phyloP scores from a whole-genome alignment of 495 filamentous ascomycete species.

The Penicillium psychrofluorescens region DNA sequence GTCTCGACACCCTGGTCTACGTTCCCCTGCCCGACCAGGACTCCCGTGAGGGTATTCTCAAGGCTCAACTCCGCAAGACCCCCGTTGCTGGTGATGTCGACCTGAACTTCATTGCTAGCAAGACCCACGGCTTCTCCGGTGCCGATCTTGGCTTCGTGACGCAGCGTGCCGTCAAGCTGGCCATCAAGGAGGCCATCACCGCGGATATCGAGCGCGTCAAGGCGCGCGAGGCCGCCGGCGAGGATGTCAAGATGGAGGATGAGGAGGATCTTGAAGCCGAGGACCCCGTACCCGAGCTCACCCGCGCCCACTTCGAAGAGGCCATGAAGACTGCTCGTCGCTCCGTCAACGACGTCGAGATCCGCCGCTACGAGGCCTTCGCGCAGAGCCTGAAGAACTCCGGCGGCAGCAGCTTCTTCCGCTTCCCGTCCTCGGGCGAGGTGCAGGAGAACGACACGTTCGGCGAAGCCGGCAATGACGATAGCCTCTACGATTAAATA shows the following conservation, averaged over 20 bases:
- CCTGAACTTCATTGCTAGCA: constrained; percentile 84
- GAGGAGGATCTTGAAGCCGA: constrained; percentile 68
- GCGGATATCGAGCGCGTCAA: constrained; percentile 82
- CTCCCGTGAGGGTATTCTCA: constrained; percentile 81
- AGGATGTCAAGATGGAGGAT: constrained; percentile 71
- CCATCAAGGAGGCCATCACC: constrained; percentile 95
- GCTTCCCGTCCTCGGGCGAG: constrained; percentile 75
- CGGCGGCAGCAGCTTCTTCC: constrained; percentile 91
- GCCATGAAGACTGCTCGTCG: constrained; percentile 89
- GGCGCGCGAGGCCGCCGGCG: constrained; percentile 79
- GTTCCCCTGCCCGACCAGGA: constrained; percentile 90
- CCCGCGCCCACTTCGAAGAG: constrained; percentile 96
- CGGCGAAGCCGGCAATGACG: constrained; percentile 79
- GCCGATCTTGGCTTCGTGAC: constrained; percentile 99
- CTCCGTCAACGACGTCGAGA: constrained; percentile 94
- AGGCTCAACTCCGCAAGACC: constrained; percentile 96
- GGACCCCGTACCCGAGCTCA: constrained; percentile 94
- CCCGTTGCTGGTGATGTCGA: constrained; percentile 85
- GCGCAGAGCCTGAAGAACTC: constrained; percentile 98
- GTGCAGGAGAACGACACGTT: constrained; percentile 58
- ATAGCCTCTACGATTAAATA: constrained; percentile 70
- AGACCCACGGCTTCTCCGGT: constrained; percentile 98
- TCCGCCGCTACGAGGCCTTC: constrained; percentile 96
- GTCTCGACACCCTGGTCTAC: constrained; percentile 97
- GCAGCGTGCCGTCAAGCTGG: constrained; percentile 97